Base-by-base conservation (phyloP, 2,329 filamentous ascomycete genomes). In the Neofusicoccum laricinum region DNA sequence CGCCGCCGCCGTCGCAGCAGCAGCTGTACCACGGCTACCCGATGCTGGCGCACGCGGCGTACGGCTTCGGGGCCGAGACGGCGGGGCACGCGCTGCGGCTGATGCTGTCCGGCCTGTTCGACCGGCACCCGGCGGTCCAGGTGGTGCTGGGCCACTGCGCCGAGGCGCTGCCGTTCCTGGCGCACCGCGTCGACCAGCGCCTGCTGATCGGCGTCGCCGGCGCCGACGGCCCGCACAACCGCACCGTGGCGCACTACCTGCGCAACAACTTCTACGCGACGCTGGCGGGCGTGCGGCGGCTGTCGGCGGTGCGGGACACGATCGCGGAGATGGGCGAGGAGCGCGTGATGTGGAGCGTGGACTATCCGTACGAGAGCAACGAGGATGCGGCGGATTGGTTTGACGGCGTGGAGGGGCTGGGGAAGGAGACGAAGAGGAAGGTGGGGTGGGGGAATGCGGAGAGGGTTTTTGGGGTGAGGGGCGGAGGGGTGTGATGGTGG, bases 261-360 rank as follows among this genome's bases (percentile, higher is more conserved):
- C 76, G 75, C 17, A 68, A 79, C 38, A 86, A 86, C 70, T 75
- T 86, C 63, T 86, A 81, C 81, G 80, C 86, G 67, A 86, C 85
- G 2, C 86, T 85, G 0, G 80, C 77, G 61, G 85, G 84, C 0
- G 81, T 86, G 69, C 86, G 86, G 68, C 85, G 81, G 0, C 85
- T 82, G 0, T 72, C 79, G 0, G 83, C 82, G 1, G 71, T 86
- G 49, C 76, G 84, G 66, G 85, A 79, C 59, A 80, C 79, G 48
- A 75, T 83, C n/a, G 75, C 77, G 19, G 78, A 84, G 67, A 74
- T 86, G 36, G 79, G 82, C 6, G 73, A 81, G 2, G 82, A 84
- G 61, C 72, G 82, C 0, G 81, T 85, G 40, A 67, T 85, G 21
- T 85, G 84, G 69, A 81, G 78, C 1, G 80, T 85, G 2, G 83